Evolutionary conservation across 768 basidiomycete species (phyloP).

Genomic region (Myochromella boudieri): DNA sequence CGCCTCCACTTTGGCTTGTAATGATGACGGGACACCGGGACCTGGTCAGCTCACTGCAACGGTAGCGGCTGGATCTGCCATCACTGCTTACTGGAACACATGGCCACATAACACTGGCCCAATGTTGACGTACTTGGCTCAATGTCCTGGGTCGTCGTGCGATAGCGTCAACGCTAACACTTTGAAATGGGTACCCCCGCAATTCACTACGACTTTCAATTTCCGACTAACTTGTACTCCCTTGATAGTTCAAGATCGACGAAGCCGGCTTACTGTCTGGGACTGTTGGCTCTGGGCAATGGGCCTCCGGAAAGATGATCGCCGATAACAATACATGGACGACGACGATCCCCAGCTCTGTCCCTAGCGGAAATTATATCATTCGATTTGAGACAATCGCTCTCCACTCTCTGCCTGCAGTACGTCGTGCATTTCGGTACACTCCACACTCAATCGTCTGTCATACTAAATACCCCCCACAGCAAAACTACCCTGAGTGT

Average conservation of each 20-base stretch:
- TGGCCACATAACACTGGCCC: conserved; percentile 46
- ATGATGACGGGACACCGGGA: conserved; percentile 40
- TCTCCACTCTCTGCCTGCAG: conserved; percentile 50
- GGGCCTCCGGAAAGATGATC: conserved; percentile 45
- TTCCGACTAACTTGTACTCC: background rate
- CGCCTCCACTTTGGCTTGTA: conserved; percentile 39
- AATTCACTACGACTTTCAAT: background rate
- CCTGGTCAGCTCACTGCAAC: conserved; percentile 40
- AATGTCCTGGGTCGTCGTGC: conserved; percentile 44
- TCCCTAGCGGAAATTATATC: conserved; percentile 42
- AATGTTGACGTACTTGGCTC: conserved; percentile 42
- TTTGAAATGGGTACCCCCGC: conserved; percentile 38
- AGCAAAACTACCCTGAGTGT: conserved; percentile 72
- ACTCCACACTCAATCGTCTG: background rate
- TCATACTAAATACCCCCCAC: conserved; percentile 6
- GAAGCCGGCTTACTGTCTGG: conserved; percentile 45
- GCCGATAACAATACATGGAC: conserved; percentile 44
- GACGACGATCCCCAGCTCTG: conserved; percentile 39
- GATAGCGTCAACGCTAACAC: conserved; percentile 34
- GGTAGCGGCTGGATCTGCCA: conserved; percentile 39
- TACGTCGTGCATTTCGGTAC: conserved; percentile 21
- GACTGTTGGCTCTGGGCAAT: conserved; percentile 35
- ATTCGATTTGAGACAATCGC: conserved; percentile 52
- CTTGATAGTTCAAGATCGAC: conserved; percentile 43
- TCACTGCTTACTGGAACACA: conserved; percentile 46